phyloP scores from a whole-genome alignment of 2,329 filamentous ascomycete species.

The Albifimbria verrucaria region DNA sequence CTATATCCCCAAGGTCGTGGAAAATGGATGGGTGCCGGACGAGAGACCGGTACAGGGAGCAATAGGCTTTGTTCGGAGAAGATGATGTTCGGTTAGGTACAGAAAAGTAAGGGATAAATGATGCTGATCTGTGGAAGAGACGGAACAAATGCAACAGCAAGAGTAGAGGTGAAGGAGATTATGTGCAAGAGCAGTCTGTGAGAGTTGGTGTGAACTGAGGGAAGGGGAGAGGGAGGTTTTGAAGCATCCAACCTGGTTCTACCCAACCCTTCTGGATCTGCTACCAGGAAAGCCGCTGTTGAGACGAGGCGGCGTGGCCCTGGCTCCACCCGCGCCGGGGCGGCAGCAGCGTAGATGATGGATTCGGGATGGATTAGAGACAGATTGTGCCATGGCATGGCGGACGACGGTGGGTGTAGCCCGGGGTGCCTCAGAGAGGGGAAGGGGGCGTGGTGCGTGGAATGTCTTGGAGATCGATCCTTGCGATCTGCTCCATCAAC shows the following conservation, averaged over 20 bases:
- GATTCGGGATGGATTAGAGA: neutral
- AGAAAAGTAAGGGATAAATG: too few relatives aligned
- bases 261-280: slow-evolving; percentile 24
- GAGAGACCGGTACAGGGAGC: too few relatives aligned
- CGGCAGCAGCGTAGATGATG: neutral
- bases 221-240: slow-evolving; percentile 7
- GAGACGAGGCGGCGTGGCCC: slow-evolving; percentile 8
- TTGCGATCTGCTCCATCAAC: neutral
- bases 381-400: neutral
- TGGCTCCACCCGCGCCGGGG: neutral
- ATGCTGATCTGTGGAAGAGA: too few relatives aligned
- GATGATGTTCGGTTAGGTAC: too few relatives aligned
- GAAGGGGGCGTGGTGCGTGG: neutral
- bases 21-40: too few relatives aligned
- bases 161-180: too few relatives aligned
- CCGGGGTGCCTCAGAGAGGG: neutral
- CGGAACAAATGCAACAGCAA: too few relatives aligned
- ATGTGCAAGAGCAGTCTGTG: slow-evolving; percentile 19
- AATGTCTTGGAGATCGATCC: neutral
- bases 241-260: neutral
- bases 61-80: too few relatives aligned
- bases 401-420: neutral
- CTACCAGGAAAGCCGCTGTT: slow-evolving; percentile 22
- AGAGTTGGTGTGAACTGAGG: too few relatives aligned
- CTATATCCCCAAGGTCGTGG: too few relatives aligned